These are phyloP conservation scores for Tympanopsis confertula DNA, from an alignment of 2,329 filamentous ascomycete genomes.

Conservation along the genomic window DNA sequence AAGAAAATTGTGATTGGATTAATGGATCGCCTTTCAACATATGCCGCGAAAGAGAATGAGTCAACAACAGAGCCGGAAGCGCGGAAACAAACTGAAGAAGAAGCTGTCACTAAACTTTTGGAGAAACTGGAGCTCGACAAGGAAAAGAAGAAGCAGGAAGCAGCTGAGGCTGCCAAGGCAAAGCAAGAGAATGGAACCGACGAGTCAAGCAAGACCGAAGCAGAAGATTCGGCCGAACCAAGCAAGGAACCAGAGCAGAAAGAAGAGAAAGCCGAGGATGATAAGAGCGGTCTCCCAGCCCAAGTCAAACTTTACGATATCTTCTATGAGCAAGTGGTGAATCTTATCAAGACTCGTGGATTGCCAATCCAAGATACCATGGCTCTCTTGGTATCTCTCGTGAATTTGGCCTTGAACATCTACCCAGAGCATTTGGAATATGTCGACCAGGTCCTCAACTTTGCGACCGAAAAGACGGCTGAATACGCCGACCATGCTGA, in stretches of 20 bases:
- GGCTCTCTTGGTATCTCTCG: constrained; percentile 60
- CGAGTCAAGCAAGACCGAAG: constrained; percentile 3
- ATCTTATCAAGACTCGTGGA: constrained; percentile 57
- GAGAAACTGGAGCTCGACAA: constrained; percentile 50
- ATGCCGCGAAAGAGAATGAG: constrained; percentile 55
- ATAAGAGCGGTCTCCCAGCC: constrained; percentile 31
- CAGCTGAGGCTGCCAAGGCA: constrained; percentile 4
- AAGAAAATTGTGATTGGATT: constrained; percentile 67
- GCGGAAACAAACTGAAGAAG: constrained; percentile 50
- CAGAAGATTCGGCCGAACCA: constrained; percentile 6
- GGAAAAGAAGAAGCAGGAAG: constrained; percentile 13
- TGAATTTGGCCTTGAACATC: constrained; percentile 61
- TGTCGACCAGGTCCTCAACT: constrained; percentile 60
- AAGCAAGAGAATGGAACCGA: constrained; percentile 8
- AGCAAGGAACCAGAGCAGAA: constrained; percentile 6
- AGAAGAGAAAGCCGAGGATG: constrained; percentile 18
- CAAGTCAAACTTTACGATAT: constrained; percentile 64
- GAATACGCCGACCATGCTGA: constrained; percentile 63
- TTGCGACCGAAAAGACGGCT: constrained; percentile 55
- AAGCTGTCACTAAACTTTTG: constrained; percentile 50
- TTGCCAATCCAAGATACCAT: constrained; percentile 65
- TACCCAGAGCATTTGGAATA: constrained; percentile 64
- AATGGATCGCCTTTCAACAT: constrained; percentile 64
- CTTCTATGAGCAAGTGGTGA: constrained; percentile 64
- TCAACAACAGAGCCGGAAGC: constrained; percentile 42